phyloP scores from a whole-genome alignment of 331 rosid species.

The Ulmus americana region DNA sequence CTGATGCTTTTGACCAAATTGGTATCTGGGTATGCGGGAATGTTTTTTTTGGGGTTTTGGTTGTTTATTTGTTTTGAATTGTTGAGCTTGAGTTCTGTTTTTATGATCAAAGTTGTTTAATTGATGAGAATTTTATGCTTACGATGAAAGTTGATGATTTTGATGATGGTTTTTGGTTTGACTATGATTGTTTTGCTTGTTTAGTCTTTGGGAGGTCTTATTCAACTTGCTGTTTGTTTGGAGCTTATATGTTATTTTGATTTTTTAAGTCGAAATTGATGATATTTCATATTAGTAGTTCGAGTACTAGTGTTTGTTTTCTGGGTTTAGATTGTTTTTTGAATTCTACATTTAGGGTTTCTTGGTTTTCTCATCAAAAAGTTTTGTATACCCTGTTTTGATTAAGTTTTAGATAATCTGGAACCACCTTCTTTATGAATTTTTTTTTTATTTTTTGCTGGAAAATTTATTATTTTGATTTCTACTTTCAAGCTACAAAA shows the following conservation, averaged over 20 bases:
- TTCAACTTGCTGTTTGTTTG: too few species aligned
- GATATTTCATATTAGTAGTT: too few species aligned
- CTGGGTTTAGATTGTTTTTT: background rate
- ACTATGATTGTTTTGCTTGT: too few species aligned
- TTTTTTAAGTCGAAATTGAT: too few species aligned
- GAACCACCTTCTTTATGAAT: too few species aligned
- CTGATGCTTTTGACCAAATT: too few species aligned
- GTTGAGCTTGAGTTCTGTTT: background rate
- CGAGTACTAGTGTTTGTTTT: background rate
- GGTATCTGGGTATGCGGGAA: background rate
- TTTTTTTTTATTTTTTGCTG: background rate
- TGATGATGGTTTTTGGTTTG: too few species aligned
- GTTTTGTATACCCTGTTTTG: background rate
- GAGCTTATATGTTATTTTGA: too few species aligned
- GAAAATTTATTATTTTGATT: background rate
- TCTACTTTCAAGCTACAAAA: background rate
- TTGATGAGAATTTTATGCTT: background rate
- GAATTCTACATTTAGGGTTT: background rate
- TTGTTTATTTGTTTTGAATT: background rate
- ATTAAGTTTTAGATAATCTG: too few species aligned
- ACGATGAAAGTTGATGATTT: too few species aligned
- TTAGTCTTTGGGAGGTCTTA: too few species aligned
- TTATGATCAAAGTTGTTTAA: background rate
- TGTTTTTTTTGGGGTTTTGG: slow-evolving; percentile 1
- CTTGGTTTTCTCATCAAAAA: background rate